Conservation (phyloP, 1,139 yeast species). For the Williopsis jadinii region DNA sequence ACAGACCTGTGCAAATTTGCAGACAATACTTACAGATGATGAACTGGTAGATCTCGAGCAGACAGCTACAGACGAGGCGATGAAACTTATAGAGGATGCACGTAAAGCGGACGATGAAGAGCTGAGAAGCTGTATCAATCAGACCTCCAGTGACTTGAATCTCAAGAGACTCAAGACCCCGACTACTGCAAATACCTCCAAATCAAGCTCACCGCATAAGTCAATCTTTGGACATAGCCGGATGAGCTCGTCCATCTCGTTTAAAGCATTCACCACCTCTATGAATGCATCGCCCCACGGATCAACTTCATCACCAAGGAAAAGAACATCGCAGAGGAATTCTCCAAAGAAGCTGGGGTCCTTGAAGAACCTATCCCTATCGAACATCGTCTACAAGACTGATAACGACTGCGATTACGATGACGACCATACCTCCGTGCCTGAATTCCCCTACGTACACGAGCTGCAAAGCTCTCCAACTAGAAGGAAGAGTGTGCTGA, state of each 20-base stretch:
- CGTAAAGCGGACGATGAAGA: conserved; percentile 7
- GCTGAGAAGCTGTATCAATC: conserved; percentile 14
- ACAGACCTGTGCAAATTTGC: conserved; percentile 1
- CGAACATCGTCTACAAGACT: conserved; percentile 19
- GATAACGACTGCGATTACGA: conserved; percentile 2
- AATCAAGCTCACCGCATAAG: conserved; percentile 19
- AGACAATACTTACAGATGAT: conserved; percentile 1
- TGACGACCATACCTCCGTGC: conserved; percentile 3
- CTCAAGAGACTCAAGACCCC: conserved; percentile 7
- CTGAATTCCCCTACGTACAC: conserved; percentile 29
- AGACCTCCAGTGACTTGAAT: conserved; percentile 11
- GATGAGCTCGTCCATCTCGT: conserved; percentile 14
- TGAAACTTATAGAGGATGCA: conserved; percentile 15
- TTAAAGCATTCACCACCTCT: neutral
- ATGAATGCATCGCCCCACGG: no score
- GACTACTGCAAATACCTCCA: conserved; percentile 4
- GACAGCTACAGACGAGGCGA: conserved; percentile 18
- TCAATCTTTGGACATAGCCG: conserved; percentile 18
- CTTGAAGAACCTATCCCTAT: conserved; percentile 19
- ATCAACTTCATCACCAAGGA: neutral
- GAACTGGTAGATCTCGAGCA: neutral
- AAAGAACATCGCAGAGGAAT: neutral
- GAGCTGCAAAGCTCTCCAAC: conserved; percentile 23
- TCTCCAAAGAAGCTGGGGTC: conserved; percentile 7
- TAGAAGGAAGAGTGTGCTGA: conserved; percentile 3